phyloP scores from a whole-genome alignment of 495 filamentous ascomycete genomes.

The Tuber melanosporum region DNA sequence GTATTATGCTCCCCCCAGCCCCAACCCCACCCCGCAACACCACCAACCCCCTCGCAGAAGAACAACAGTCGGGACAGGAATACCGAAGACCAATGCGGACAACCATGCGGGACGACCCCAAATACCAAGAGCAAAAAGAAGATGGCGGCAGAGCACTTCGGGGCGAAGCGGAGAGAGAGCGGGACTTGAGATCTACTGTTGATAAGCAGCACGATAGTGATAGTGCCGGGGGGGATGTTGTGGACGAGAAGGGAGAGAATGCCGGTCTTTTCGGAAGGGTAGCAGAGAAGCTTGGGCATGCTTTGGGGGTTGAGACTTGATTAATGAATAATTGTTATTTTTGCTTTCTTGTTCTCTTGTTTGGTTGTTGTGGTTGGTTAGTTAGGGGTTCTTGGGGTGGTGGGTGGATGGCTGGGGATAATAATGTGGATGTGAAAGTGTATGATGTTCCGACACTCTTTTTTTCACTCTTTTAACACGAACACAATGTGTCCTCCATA shows the following conservation, averaged over 20 bases:
- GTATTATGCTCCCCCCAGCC: neutral
- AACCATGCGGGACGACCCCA: conserved; percentile 32
- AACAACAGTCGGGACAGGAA: conserved; percentile 5
- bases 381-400: neutral
- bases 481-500: neutral
- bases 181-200: neutral
- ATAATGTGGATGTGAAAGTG: neutral
- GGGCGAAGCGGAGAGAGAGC: conserved; percentile 9
- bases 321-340: neutral
- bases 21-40: neutral
- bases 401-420: neutral
- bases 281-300: conserved; percentile 24
- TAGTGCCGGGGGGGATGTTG: conserved; percentile 4
- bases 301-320: conserved; percentile 17
- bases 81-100: conserved; percentile 26
- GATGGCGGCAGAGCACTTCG: neutral
- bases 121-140: conserved; percentile 32
- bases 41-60: conserved; percentile 2
- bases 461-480: neutral
- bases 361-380: neutral
- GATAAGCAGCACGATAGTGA: conserved; percentile 14
- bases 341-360: neutral
- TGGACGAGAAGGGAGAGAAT: conserved; percentile 4
- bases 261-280: conserved; percentile 21
- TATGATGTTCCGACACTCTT: neutral